Evolutionary conservation across 805 yeast genomes (phyloP), one percentile per base, ranked within the genome.

Genomic region (Metschnikowia sp.): DNA sequence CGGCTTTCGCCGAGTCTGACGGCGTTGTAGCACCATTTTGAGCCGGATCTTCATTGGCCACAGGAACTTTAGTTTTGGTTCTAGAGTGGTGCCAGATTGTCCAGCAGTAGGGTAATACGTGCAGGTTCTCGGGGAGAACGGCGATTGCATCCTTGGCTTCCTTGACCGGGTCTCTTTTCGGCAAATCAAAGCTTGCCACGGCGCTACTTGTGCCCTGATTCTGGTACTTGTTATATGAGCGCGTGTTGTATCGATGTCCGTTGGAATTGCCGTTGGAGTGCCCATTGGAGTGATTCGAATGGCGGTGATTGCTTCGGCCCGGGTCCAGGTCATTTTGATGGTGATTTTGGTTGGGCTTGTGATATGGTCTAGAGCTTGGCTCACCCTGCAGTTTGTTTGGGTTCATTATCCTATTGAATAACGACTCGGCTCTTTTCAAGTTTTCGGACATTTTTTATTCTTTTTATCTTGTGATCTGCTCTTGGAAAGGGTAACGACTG

Each of bases 1-100:
- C 65, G 10, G 56, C 59, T 12, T 42, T 42, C n/a, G 54, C 51
- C 13, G 54, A 55, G 19, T 50, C 43, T 39, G 56, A 35, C 30
- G 40, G 32, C 7, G 39, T 55, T 19, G 48, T 53, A 26, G 48
- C 36, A 26, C 43, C 58, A 7, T 58, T 62, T 9, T 46, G 41
- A 10, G 46, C 36, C 3, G 40, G 41, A 8, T 46, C 57, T 11
- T 54, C 61, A 11, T 52, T 55, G 4, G 51, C 52, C 33, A 42
- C 48, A 3, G 39, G 42, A 6, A 46, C 45, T 32, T 48, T 56
- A 54, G 47, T 54, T 56, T 61, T 64, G 35, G 55, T 52, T 47
- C 78, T 54, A 19, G 69, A 64, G 53, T 76, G 79, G 55, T 71
- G 68, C 81, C 81, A 76, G 50, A 75, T 61, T 30, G 76, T 68